Conservation (phyloP, 306 rosid species). For the Trifolium subterraneum region DNA sequence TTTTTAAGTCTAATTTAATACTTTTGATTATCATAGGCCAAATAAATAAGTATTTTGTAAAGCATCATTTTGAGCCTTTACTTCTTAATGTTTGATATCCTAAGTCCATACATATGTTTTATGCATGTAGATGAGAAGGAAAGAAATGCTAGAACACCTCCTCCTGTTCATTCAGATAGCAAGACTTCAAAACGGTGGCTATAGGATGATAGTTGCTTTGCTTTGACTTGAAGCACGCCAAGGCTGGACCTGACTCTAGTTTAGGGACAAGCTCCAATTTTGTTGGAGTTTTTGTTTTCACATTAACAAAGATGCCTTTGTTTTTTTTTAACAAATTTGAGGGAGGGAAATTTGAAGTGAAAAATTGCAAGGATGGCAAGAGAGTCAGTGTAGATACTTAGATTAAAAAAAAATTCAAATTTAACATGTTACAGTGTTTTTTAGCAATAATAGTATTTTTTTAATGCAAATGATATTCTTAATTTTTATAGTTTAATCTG, state of each 20-base stretch:
- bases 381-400: conserved; percentile 34
- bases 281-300: conserved; percentile 32
- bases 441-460: background rate
- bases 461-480: background rate
- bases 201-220: conserved; percentile 62
- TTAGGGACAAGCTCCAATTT: conserved; percentile 43
- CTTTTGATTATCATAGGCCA: background rate
- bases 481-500: background rate
- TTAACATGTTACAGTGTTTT: background rate
- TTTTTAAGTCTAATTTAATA: background rate
- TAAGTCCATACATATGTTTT: background rate
- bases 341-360: background rate
- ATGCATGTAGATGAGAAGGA: conserved; percentile 60
- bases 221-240: conserved; percentile 68
- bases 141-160: conserved; percentile 81
- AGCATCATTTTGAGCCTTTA: background rate
- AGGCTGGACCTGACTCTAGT: conserved; percentile 36
- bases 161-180: conserved; percentile 57
- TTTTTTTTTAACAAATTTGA: background rate
- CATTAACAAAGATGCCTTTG: conserved; percentile 18
- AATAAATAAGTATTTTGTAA: background rate
- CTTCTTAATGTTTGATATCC: background rate
- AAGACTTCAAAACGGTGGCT: conserved; percentile 62
- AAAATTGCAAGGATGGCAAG: background rate
- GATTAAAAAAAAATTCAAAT: background rate